These are phyloP conservation scores for Batkoa obscura DNA, from an alignment of 371 early-diverging fungal genomes.

Conservation along the genomic window DNA sequence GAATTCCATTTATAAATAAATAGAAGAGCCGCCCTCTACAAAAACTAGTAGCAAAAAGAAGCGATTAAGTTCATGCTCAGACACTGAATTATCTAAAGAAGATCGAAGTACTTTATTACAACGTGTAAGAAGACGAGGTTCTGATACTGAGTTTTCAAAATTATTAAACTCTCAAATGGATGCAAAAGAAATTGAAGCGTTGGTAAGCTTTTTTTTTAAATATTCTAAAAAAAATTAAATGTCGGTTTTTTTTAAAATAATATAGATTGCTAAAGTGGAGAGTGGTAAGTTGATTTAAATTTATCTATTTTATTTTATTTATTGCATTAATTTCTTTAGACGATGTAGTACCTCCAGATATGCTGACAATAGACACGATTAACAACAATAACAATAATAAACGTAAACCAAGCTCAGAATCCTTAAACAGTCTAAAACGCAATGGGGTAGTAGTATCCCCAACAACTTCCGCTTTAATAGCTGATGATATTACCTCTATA, in stretches of 20 bases:
- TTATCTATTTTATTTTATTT: not conserved
- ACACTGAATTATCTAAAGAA: not conserved
- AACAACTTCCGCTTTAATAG: not conserved
- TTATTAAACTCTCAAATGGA: not conserved
- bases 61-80: not conserved
- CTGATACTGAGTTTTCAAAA: not conserved
- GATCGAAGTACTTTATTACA: not conserved
- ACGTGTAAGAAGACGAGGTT: not conserved
- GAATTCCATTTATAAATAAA: no score
- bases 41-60: not conserved
- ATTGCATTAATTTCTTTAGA: not conserved
- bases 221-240: not conserved
- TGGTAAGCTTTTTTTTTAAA: not conserved
- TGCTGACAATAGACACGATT: no score
- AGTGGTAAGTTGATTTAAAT: not conserved
- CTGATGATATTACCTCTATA: not conserved
- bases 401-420: constrained; percentile 3
- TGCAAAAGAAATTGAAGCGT: not conserved
- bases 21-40: no score
- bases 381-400: not conserved
- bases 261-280: not conserved
- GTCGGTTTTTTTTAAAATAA: not conserved
- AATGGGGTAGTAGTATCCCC: constrained; percentile 5
- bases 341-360: not conserved
- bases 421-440: not conserved